Evolutionary conservation across 345 rosid genomes (phyloP), one percentile per base, ranked within the genome.

Genomic region (Eucalyptus grandis): DNA sequence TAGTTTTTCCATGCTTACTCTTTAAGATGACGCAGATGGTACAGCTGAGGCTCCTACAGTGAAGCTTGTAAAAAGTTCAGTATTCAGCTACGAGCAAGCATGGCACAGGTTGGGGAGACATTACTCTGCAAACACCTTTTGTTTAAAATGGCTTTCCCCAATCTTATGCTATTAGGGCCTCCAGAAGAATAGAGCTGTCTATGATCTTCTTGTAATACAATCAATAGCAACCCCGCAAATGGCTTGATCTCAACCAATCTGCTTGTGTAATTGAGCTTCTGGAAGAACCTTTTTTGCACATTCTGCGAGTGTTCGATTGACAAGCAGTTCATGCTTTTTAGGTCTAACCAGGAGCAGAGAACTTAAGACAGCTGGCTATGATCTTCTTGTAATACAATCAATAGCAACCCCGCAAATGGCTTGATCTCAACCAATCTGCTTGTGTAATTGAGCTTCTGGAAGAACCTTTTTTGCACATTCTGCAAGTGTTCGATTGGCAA

Each of bases 81-180:
- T 97, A 90, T 98, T 98, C 94, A 96, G 99, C 94, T 96, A 98
- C 86, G 99, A 98, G 92, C 99, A 98, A 94, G 99, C 99, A 37
- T 98, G 99, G 99, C 99, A 98, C 91, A 96, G 99, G 99, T 98
- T 93, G 77, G 88, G 88, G 86, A 90, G 88, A 9, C 82, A 58
- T 34, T 50, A 89, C 86, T 19, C 85, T 40, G 85, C 85, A 77
- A 77, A 67, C 49, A 34, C 62, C 44, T 54, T 60, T 65, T 90
- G 16, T 88, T 88, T 86, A 26, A 82, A 82, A 51, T 30, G 40
- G 46, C 87, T 86, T 50, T 51, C 27, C 54, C 34, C 30, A 86
- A 24, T 86, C 60, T 26, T 49, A 34, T 49, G 60, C 47, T 77
- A 21, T 21, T 77, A 40, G 5, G 47, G 30, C 30, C 83, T 77